phyloP scores from a whole-genome alignment of 2,329 filamentous ascomycete species.

The Ambrosiella xylebori region DNA sequence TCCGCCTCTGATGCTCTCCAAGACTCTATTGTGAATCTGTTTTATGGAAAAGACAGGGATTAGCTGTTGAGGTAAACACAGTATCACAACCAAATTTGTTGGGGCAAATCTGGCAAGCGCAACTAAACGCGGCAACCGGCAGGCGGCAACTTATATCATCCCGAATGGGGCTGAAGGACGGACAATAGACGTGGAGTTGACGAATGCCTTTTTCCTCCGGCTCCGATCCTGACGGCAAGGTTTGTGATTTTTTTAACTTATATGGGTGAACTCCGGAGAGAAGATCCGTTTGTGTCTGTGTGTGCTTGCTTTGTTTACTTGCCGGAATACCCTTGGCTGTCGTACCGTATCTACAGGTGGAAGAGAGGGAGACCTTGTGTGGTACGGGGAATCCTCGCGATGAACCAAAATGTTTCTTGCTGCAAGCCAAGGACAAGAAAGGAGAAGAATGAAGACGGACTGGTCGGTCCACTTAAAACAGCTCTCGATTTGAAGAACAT shows the following conservation, averaged over 20 bases:
- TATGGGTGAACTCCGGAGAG: too few relatives aligned
- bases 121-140: not conserved
- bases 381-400: not conserved
- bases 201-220: too few relatives aligned
- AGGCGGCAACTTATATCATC: too few relatives aligned
- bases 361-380: not conserved
- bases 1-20: not conserved
- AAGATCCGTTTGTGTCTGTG: too few relatives aligned
- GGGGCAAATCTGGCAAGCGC: not conserved
- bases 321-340: too few relatives aligned
- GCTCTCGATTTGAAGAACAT: too few relatives aligned
- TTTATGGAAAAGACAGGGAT: not conserved
- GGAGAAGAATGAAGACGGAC: not conserved
- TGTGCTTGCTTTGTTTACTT: too few relatives aligned
- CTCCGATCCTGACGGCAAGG: too few relatives aligned
- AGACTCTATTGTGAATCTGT: not conserved
- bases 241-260: too few relatives aligned
- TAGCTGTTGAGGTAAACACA: not conserved
- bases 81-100: not conserved
- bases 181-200: too few relatives aligned
- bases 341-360: not conserved
- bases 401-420: not conserved
- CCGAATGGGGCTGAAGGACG: too few relatives aligned
- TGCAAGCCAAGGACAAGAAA: not conserved
- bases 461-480: not conserved